Evolutionary conservation across 1,284 basidiomycete genomes (phyloP), one percentile per base, ranked within the genome.

Genomic region (Neolentinus lepideus): DNA sequence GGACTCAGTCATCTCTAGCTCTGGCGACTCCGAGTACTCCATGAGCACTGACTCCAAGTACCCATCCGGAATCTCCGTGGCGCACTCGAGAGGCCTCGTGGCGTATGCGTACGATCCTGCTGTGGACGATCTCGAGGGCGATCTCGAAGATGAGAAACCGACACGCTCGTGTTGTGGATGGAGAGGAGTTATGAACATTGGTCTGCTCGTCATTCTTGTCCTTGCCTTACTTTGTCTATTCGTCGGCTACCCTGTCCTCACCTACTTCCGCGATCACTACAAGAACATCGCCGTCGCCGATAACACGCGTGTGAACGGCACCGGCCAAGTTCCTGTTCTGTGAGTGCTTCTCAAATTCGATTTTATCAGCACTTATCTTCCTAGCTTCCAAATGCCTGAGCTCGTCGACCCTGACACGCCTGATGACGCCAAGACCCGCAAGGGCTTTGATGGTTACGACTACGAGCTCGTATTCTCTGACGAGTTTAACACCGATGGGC

Each of bases 391-490:
- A 56, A 76, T 89, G 68, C 84, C 85, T 0, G 67, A 73, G 9
- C 69, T 88, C 45, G 80, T 92, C 62, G 90, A 93, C 69, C 56
- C 66, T 2, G 81, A 81, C 14, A 94, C 90, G 0, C 90, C 90
- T 0, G 60, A 71, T 1, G 59, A 62, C 0, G 85, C 78, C 2
- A 76, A 76, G 60, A 75, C 78, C 0, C 77, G 86, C 27, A 83
- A 71, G 1, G 88, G 88, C 0, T 85, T 76, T 59, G 88, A 91
- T 62, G 83, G 83, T 2, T 58, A 79, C 24, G 64, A 75, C 3
- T 91, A 88, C 67, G 75, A 75, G 51, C 73, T 87, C 52, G 81
- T 87, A 6, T 92, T 92, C 65, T 89, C 83, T 0, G 92, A 96
- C 73, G 92, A 95, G 70, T 94, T 94, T 69, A 81, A 92, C 48